Percentiles rank a stretch among this genome's conserved stretches.
phyloP scores from a whole-genome alignment of 2,329 filamentous ascomycete species.

The Penicillium vulpinum region DNA sequence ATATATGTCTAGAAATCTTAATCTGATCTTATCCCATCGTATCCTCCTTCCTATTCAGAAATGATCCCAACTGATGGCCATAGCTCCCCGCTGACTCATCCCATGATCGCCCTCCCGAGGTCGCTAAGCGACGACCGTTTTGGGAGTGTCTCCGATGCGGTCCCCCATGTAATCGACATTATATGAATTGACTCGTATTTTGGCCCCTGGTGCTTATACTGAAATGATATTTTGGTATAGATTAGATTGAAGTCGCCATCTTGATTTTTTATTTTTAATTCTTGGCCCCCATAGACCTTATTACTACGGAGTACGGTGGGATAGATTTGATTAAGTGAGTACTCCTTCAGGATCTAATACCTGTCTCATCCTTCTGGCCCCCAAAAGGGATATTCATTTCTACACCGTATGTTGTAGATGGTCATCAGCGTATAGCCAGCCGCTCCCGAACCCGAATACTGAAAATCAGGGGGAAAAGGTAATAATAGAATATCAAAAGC shows the following conservation, averaged over 20 bases:
- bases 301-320: neutral
- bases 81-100: conserved; percentile 23
- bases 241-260: no score
- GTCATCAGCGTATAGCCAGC: neutral
- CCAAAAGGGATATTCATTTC: neutral
- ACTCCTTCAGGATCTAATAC: neutral
- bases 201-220: neutral
- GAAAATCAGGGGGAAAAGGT: conserved; percentile 6
- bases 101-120: conserved; percentile 12
- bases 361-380: neutral
- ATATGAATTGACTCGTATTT: conserved; percentile 3
- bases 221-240: no score
- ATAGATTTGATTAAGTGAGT: neutral
- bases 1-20: no score
- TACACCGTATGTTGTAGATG: neutral
- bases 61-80: conserved; percentile 30
- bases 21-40: neutral
- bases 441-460: neutral
- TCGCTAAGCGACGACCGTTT: conserved; percentile 17
- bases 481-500: conserved; percentile 5
- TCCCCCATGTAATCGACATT: conserved; percentile 6
- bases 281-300: neutral
- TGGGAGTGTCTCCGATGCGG: conserved; percentile 19
- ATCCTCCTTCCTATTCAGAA: conserved; percentile 25
- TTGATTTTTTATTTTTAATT: no score